These are phyloP conservation scores for Cordia subcordata DNA, from an alignment of 257 asterid species.

Conservation along the genomic window DNA sequence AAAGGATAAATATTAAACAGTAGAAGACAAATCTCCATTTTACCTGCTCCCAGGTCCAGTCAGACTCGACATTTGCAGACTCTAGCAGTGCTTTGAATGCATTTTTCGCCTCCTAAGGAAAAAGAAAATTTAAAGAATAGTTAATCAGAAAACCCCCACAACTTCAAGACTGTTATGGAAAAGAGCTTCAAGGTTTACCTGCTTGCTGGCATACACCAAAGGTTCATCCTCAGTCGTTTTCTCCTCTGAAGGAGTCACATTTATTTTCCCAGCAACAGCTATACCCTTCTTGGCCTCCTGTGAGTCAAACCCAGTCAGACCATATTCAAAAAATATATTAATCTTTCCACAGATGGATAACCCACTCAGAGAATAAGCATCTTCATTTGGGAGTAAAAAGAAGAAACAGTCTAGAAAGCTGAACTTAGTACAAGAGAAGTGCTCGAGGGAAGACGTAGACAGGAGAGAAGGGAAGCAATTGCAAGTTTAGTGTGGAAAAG, in stretches of 20 bases:
- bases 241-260: constrained; percentile 51
- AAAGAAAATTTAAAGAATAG: not conserved
- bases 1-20: constrained; percentile 14
- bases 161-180: constrained; percentile 6
- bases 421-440: too few species aligned
- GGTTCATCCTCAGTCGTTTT: constrained; percentile 68
- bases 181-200: constrained; percentile 44
- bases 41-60: constrained; percentile 99
- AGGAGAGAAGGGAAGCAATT: too few species aligned
- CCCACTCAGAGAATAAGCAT: not conserved
- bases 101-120: constrained; percentile 83
- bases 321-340: not conserved
- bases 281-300: constrained; percentile 66
- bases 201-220: constrained; percentile 69
- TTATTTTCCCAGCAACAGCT: constrained; percentile 46
- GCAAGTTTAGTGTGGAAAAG: too few species aligned
- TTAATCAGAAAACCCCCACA: constrained; percentile 1
- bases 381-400: not conserved
- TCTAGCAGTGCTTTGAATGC: constrained; percentile 85
- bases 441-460: too few species aligned
- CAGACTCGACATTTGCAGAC: constrained; percentile 84
- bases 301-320: not conserved
- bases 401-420: not conserved
- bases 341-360: not conserved
- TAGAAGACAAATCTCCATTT: not conserved